Percentiles rank a stretch among this genome's conserved stretches.
These are phyloP conservation scores for Eleusine coracana DNA, from an alignment of 176 grass and related monocot species.

Conservation along the genomic window DNA sequence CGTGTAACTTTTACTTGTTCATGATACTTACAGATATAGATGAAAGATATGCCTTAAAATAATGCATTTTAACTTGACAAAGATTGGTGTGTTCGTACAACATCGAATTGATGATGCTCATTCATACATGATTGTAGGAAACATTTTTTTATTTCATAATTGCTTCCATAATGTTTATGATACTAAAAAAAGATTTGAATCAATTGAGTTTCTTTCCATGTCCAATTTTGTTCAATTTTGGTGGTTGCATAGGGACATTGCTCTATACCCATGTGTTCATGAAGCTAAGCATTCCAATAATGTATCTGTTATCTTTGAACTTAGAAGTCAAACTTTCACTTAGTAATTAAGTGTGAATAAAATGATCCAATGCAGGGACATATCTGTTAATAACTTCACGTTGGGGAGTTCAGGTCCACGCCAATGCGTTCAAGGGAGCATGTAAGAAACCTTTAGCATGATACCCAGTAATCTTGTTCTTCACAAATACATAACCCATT, in stretches of 20 bases:
- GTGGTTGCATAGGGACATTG: neutral
- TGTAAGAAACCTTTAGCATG: constrained; percentile 59
- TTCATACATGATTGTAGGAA: constrained; percentile 7
- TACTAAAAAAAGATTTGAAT: neutral
- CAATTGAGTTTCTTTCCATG: neutral
- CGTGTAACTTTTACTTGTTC: neutral
- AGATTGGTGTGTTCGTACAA: neutral
- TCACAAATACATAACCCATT: constrained; percentile 33
- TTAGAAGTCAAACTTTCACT: constrained; percentile 9
- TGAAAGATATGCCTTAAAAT: neutral
- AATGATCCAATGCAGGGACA: constrained; percentile 65
- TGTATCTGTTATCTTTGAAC: constrained; percentile 11
- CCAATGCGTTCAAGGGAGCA: constrained; percentile 70
- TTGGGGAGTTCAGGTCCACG: constrained; percentile 56
- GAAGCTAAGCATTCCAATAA: constrained; percentile 10
- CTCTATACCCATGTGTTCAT: neutral
- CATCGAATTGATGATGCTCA: neutral
- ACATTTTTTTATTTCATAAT: neutral
- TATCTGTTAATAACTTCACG: constrained; percentile 85
- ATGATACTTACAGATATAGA: constrained; percentile 27
- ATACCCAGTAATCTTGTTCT: constrained; percentile 24
- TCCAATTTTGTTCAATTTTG: neutral
- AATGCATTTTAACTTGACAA: neutral
- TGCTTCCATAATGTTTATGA: constrained; percentile 1
- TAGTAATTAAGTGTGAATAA: constrained; percentile 5